phyloP scores from a whole-genome alignment of 768 basidiomycete genomes.

The Lyophyllum semitale region DNA sequence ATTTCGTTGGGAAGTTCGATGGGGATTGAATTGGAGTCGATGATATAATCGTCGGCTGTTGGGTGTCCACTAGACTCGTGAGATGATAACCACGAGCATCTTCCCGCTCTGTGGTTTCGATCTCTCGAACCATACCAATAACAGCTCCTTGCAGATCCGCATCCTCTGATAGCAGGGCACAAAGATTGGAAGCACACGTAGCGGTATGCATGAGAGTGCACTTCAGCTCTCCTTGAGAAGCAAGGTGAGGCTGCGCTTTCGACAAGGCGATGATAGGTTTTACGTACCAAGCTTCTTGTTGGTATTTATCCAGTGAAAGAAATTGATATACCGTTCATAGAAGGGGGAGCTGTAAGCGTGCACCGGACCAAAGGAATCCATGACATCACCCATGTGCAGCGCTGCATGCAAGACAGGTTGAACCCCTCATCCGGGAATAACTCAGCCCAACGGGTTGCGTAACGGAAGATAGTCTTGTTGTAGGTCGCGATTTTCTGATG shows the following conservation, averaged over 20 bases:
- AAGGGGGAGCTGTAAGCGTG: constrained; percentile 19
- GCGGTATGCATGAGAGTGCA: constrained; percentile 10
- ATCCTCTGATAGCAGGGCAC: constrained; percentile 11
- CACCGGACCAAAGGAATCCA: constrained; percentile 28
- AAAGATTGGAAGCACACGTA: constrained; percentile 9
- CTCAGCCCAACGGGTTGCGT: constrained; percentile 16
- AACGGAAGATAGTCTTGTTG: constrained; percentile 13
- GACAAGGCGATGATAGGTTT: neutral
- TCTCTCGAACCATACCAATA: neutral
- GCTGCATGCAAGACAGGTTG: constrained; percentile 32
- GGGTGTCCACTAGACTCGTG: constrained; percentile 6
- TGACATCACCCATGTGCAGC: constrained; percentile 27
- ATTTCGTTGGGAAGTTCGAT: neutral
- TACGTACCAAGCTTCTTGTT: constrained; percentile 13
- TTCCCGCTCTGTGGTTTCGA: constrained; percentile 7
- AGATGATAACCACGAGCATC: constrained; percentile 11
- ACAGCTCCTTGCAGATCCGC: neutral
- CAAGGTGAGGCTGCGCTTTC: neutral
- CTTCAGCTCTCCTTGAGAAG: constrained; percentile 11
- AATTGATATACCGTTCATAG: constrained; percentile 22
- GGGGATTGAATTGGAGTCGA: constrained; percentile 1
- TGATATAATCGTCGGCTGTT: neutral
- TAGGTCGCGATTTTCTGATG: constrained; percentile 6
- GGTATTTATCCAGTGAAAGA: constrained; percentile 19
- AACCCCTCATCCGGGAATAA: constrained; percentile 26